Base-by-base conservation (phyloP, 1,139 yeast genomes). In the Hyphopichia khmerensis region DNA sequence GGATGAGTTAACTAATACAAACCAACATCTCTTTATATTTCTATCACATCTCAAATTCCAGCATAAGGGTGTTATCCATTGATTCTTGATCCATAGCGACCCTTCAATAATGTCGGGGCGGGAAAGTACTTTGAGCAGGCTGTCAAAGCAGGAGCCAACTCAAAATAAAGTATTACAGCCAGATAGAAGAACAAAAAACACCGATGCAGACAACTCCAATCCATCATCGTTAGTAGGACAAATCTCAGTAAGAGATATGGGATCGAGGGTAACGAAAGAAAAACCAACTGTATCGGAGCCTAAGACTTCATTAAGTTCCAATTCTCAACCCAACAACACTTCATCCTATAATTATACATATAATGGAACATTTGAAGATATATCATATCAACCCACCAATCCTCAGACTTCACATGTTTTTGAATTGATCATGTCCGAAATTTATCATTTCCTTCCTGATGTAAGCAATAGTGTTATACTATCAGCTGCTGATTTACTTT, bases 151-250 rank as follows among this genome's bases (percentile, higher is more conserved):
- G 52, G 84, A 80, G 55, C 86, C 77, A 56, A 84, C 87, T 89
- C 79, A 95, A 43, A 87, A 84, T 56, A 83, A 84, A 67, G 91
- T 87, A 50, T 72, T 84, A 30, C 72, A 77, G 47, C 76, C 79
- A 48, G 88, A 82, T 52, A 67, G 64, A 33, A 57, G 69, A 15
- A 60, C 69, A 4, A 42, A 45, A 21, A 66, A 68, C 32, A 69
- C 65, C 40, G 80, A 78, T 43, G 62, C 77, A 10, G 74, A 71
- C 9, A 59, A 70, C 38, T 80, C 84, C 14, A 80, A 75, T 38
- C 96, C 96, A 1, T 78, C 79, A 41, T 82, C 95, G 0, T 66
- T 89, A 55, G 77, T 72, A 6, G 96, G 96, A 1, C 79, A 74
- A 44, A 71, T 89, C 18, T 65, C 80, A 2, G 66, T 77, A 41